Evolutionary conservation across 2,329 filamentous ascomycete species (phyloP), one percentile per base, ranked within the genome.

Genomic region (Lizonia empirigonia): DNA sequence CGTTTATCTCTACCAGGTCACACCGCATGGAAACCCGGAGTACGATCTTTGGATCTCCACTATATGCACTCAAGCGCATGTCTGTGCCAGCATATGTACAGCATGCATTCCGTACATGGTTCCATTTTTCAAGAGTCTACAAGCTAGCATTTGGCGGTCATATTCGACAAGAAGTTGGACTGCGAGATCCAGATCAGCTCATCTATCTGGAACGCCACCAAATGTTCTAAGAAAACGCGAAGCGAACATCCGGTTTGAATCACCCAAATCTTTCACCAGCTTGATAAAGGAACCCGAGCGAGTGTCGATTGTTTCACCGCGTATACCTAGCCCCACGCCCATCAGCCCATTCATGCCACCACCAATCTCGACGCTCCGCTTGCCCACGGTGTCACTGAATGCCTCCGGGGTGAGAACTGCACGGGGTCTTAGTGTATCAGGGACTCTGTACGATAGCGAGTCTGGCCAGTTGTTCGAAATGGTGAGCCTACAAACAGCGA

Each of bases 71-170:
- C 60, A 70, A 27, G 47, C 62, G 0, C 67, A 71, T 9, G 58
- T 69, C 1, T 70, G 63, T 32, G 39, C 65, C 5, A 64, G 61
- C 32, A 66, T 72, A 20, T 59, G 56, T 7, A 72, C 70, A 7
- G 69, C 67, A 23, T 69, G 68, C 41, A 67, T 72, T 24, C 70
- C 67, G 5, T 70, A 67, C 36, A 66, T 72, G 60, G 59, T 68
- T 6, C 64, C 65, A 1, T 65, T 66, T 37, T 67, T 70, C 38
- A 62, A 60, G 26, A 52, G 53, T 19, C 24, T 64, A 0, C 63
- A 67, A 13, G 48, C 54, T 2, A 59, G 49, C 5, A 39, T 61
- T 8, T 58, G 58, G 37, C 53, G 59, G 30, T 50, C 55, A 9
- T 48, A 59, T 7, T 53, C 56, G 19, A 40, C 54, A 1, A 55